Evolutionary conservation across 208 protist genomes (phyloP), one percentile per base, ranked within the genome.

Genomic region (Wallacemonas sp.): DNA sequence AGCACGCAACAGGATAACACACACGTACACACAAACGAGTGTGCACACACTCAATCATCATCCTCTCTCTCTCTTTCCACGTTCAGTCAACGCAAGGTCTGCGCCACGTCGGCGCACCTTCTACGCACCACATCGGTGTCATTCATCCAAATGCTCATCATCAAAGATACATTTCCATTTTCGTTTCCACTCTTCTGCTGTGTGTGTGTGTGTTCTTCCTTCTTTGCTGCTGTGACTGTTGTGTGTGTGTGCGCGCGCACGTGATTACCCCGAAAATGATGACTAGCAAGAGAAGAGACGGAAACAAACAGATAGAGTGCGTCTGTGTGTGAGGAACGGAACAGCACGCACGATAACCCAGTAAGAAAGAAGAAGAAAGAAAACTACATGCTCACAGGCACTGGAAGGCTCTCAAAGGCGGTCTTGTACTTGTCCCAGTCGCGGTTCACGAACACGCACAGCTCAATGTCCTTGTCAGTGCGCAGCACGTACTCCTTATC

Each of bases 401-500:
- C 23, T 34, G 61, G 64, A 24, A 80, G 63, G 60, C 68, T 81
- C 63, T 90, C 79, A 39, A 94, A 94, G 47, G 80, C 85, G 46
- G 43, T 89, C 62, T 83, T 78, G 65, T 87, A 94, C 83, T 80
- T 84, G 60, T 94, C 82, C 78, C 78, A 94, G 54, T 96, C 91
- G 21, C 88, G 76, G 46, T 94, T 92, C 76, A 91, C 83, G 65
- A 96, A 96, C 8, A 96, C 69, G 66, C 91, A 96, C 12, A 96
- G 67, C 70, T 96, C 86, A 16, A 96, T 73, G 33, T 68, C 69
- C 72, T 90, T 91, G 19, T 90, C 72, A 24, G 76, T 70, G 4
- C 80, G 72, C 63, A 92, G 72, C 39, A 96, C 71, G 58, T 90
- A 86, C 70, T 93, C 83, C 52, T 81, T 78, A 64, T 94, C 86